Conservation (phyloP, 192 early-diverging fungal species). For the Coemansia sp. region DNA sequence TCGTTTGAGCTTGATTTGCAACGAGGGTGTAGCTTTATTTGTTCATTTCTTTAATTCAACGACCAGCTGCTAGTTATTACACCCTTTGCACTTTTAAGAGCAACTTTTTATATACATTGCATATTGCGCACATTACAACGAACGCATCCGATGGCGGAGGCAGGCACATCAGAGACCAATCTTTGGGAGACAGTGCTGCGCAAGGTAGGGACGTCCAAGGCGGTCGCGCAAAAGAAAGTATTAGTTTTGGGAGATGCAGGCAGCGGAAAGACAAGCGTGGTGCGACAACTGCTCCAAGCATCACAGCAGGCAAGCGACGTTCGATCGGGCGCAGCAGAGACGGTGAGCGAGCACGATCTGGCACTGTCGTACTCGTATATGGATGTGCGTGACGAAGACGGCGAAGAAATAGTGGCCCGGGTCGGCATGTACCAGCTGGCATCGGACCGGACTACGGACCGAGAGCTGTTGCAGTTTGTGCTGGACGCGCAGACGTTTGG, state of each 20-base stretch:
- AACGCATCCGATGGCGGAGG: neutral
- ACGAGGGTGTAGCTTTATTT: neutral
- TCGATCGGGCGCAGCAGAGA: conserved; percentile 21
- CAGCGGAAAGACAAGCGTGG: conserved; percentile 81
- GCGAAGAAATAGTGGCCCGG: conserved; percentile 66
- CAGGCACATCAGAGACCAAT: conserved; percentile 19
- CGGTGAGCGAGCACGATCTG: conserved; percentile 61
- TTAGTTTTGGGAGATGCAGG: conserved; percentile 81
- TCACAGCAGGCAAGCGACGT: conserved; percentile 45
- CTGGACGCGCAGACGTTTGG: conserved; percentile 65
- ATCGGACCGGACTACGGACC: conserved; percentile 64
- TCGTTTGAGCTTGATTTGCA: neutral
- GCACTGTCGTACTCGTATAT: conserved; percentile 82
- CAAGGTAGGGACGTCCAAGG: conserved; percentile 72
- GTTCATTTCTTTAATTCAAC: too few species aligned
- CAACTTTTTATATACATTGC: neutral
- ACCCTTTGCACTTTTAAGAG: too few species aligned
- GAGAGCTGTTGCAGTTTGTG: conserved; percentile 69
- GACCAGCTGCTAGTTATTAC: too few species aligned
- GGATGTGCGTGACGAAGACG: conserved; percentile 86
- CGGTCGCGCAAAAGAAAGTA: conserved; percentile 72
- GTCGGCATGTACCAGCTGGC: conserved; percentile 81
- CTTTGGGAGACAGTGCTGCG: conserved; percentile 83
- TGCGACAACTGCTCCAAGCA: conserved; percentile 55
- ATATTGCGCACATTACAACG: neutral